These are phyloP conservation scores for Ramaria rubella DNA, from an alignment of 768 basidiomycete species.

Conservation along the genomic window DNA sequence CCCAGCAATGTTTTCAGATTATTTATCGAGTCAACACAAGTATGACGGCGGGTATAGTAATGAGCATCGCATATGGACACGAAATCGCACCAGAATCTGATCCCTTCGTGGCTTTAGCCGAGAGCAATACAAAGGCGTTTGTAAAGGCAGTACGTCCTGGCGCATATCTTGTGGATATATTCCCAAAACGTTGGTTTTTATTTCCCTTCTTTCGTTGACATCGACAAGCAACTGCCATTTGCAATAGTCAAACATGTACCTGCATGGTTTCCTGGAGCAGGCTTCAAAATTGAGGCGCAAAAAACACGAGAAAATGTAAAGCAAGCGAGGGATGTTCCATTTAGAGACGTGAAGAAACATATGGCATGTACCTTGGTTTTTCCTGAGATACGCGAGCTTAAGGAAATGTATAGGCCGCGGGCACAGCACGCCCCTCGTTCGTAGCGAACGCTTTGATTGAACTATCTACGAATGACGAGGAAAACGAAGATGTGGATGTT, in stretches of 20 bases:
- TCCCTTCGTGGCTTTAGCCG: constrained; percentile 27
- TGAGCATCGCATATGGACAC: constrained; percentile 37
- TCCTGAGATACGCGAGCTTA: not conserved
- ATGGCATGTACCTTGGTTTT: not conserved
- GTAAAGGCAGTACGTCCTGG: constrained; percentile 25
- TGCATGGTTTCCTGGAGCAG: constrained; percentile 23
- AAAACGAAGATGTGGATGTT: not conserved
- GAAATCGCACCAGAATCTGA: constrained; percentile 30
- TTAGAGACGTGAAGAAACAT: constrained; percentile 12
- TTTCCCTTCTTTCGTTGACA: not conserved
- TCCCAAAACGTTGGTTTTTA: constrained; percentile 28
- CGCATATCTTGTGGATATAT: constrained; percentile 26
- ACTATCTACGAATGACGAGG: not conserved
- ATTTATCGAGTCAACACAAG: constrained; percentile 13
- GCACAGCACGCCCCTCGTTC: constrained; percentile 1
- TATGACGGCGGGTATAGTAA: constrained; percentile 27
- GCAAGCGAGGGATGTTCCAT: constrained; percentile 18
- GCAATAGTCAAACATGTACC: constrained; percentile 19
- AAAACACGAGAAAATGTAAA: constrained; percentile 15
- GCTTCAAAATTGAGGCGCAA: constrained; percentile 19
- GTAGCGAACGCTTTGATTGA: constrained; percentile 1
- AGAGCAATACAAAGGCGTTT: constrained; percentile 20
- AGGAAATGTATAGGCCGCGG: not conserved
- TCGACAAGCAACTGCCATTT: not conserved
- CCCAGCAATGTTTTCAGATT: constrained; percentile 27